phyloP scores from a whole-genome alignment of 768 basidiomycete species.

The Boletus rex-veris region DNA sequence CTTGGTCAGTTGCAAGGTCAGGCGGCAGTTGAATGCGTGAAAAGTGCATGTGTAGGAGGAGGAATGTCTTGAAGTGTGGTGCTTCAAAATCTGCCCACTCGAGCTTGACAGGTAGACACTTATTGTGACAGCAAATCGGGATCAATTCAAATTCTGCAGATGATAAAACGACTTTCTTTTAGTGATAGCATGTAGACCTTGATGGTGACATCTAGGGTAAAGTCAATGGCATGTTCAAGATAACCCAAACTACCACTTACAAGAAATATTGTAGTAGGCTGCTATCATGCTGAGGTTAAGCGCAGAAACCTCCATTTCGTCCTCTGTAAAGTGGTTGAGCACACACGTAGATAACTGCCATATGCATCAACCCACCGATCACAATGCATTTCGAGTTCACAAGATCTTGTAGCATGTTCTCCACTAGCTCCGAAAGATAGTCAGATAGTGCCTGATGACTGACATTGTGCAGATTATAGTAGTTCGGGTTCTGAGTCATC shows the following conservation, averaged over 20 bases:
- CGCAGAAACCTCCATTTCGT: slow-evolving; percentile 89
- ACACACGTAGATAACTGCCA: background rate
- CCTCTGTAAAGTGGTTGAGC: slow-evolving; percentile 42
- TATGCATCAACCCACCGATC: slow-evolving; percentile 52
- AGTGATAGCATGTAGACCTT: slow-evolving; percentile 95
- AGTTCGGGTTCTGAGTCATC: slow-evolving; percentile 96
- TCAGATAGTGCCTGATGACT: slow-evolving; percentile 95
- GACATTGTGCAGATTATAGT: slow-evolving; percentile 92
- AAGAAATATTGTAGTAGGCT: slow-evolving; percentile 92
- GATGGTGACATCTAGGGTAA: slow-evolving; percentile 76
- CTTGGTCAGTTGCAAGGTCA: slow-evolving; percentile 91
- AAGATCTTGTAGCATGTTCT: slow-evolving; percentile 86
- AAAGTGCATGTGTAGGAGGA: slow-evolving; percentile 94
- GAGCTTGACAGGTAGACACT: slow-evolving; percentile 95
- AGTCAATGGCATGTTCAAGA: background rate
- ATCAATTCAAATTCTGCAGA: slow-evolving; percentile 91
- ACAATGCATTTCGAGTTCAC: slow-evolving; percentile 94
- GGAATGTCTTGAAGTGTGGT: slow-evolving; percentile 97
- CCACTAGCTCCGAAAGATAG: slow-evolving; percentile 93
- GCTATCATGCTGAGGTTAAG: slow-evolving; percentile 99
- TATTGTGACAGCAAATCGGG: slow-evolving; percentile 94
- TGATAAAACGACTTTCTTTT: slow-evolving; percentile 96
- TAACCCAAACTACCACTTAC: slow-evolving; percentile 32
- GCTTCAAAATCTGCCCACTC: slow-evolving; percentile 81
- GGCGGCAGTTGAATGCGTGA: slow-evolving; percentile 88